Evolutionary conservation across 441 rosid species (phyloP).

Genomic region (Populus tomentosa): DNA sequence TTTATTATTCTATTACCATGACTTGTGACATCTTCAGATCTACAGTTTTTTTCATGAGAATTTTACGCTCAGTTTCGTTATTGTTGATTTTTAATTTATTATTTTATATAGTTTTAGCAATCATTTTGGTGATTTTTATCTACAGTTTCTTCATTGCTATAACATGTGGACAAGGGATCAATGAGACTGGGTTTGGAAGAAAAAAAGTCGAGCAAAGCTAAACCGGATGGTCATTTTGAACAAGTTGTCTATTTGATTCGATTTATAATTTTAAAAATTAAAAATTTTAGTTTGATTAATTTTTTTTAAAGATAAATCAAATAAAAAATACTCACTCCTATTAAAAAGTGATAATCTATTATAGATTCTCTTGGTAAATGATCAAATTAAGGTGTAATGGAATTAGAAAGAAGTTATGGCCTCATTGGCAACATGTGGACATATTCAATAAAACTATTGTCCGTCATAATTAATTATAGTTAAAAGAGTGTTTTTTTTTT

Average conservation of each 20-base stretch:
- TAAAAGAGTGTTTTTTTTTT: too few relatives aligned
- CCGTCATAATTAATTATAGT: too few relatives aligned
- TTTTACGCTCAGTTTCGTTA: conserved; percentile 6
- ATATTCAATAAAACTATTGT: too few relatives aligned
- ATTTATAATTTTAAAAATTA: too few relatives aligned
- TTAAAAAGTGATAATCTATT: not conserved
- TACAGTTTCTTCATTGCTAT: conserved; percentile 97
- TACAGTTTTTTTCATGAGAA: not conserved
- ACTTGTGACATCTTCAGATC: not conserved
- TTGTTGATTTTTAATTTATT: not conserved
- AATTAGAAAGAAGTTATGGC: not conserved
- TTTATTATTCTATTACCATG: not conserved
- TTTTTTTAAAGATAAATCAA: too few relatives aligned
- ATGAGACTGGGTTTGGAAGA: conserved; percentile 26
- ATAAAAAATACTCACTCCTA: too few relatives aligned
- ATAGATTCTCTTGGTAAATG: not conserved
- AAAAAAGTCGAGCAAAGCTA: too few relatives aligned
- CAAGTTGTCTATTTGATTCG: too few relatives aligned
- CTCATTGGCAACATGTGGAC: too few relatives aligned
- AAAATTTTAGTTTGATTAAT: too few relatives aligned
- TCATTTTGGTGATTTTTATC: conserved; percentile 91
- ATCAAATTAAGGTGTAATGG: not conserved
- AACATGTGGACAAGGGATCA: conserved; percentile 96
- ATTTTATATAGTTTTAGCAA: conserved; percentile 65
- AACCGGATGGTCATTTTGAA: too few relatives aligned